phyloP scores from a whole-genome alignment of 2,329 filamentous ascomycete species.

The Hymenoscyphus linearis region DNA sequence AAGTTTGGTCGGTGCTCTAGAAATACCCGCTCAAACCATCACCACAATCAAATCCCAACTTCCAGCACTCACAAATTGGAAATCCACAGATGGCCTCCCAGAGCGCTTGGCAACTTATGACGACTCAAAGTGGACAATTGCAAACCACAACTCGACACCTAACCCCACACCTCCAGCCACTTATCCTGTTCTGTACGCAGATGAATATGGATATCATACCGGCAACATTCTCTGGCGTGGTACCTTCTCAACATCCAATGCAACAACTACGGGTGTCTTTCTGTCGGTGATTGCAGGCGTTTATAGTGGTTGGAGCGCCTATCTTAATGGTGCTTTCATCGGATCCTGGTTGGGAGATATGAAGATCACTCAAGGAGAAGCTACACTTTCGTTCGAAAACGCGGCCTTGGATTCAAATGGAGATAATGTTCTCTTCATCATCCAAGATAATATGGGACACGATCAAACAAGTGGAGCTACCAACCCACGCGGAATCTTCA shows the following conservation, averaged over 20 bases:
- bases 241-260: constrained; percentile 30
- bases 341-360: constrained; percentile 50
- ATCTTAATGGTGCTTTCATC: constrained; percentile 50
- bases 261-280: constrained; percentile 27
- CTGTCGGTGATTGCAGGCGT: constrained; percentile 21
- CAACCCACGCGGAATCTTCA: constrained; percentile 46
- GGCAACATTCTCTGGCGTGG: constrained; percentile 42
- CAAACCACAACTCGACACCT: constrained; percentile 37
- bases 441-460: constrained; percentile 57
- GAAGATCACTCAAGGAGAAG: constrained; percentile 33
- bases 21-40: constrained; percentile 19
- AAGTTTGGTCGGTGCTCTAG: constrained; percentile 35
- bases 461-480: constrained; percentile 46
- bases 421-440: constrained; percentile 47
- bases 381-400: constrained; percentile 46
- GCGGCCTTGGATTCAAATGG: constrained; percentile 37
- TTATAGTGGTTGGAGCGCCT: constrained; percentile 23
- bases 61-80: constrained; percentile 28
- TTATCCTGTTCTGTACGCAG: constrained; percentile 41
- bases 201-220: constrained; percentile 41
- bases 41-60: constrained; percentile 14
- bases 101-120: constrained; percentile 38
- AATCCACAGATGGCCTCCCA: constrained; percentile 39
- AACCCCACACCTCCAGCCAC: constrained; percentile 39
- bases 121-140: constrained; percentile 36